phyloP scores from a whole-genome alignment of 768 basidiomycete genomes.

The Tricholoma matsutake region DNA sequence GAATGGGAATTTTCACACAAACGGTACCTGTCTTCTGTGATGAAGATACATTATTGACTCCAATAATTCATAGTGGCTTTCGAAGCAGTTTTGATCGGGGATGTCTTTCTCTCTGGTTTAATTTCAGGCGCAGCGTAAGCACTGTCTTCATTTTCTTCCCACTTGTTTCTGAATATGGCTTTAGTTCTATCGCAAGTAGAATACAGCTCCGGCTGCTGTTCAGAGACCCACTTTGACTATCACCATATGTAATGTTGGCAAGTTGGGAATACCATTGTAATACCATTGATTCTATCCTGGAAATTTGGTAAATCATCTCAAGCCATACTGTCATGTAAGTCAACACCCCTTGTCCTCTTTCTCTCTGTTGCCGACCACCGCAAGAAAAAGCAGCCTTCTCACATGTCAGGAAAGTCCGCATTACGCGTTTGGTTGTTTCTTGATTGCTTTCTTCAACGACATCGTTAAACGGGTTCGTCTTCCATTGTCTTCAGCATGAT shows the following conservation, averaged over 20 bases:
- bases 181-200: constrained; percentile 81
- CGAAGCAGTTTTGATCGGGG: constrained; percentile 96
- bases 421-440: not conserved
- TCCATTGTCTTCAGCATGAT: not conserved
- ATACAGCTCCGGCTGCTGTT: not conserved
- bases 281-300: not conserved
- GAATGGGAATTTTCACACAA: constrained; percentile 99
- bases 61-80: constrained; percentile 66
- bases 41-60: constrained; percentile 2
- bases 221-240: not conserved
- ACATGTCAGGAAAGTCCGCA: not conserved
- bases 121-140: constrained; percentile 89
- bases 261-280: not conserved
- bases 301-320: not conserved
- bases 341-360: not conserved
- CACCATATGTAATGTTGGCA: not conserved
- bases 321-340: not conserved
- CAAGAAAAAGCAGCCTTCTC: not conserved
- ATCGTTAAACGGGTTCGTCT: not conserved
- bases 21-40: constrained; percentile 45
- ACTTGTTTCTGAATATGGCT: constrained; percentile 14
- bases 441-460: not conserved
- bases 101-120: constrained; percentile 94
- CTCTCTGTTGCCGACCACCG: not conserved
- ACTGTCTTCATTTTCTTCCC: not conserved